Conservation (phyloP, 768 basidiomycete genomes). For the Kwoniella pini region DNA sequence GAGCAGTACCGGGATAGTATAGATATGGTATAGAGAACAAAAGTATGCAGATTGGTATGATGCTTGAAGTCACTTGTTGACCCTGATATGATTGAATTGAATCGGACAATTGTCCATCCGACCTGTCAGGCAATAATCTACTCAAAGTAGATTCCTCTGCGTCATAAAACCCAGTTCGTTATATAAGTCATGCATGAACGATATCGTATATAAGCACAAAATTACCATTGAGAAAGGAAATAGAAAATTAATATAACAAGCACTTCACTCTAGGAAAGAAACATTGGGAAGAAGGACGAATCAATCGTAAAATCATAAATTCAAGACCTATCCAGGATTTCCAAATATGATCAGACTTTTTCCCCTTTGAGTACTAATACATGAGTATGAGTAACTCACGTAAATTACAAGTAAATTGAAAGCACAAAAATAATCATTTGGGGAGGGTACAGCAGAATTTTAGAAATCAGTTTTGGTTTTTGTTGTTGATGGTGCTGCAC, state of each 20-base stretch:
- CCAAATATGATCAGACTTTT: no score
- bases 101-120: no score
- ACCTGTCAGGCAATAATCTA: no score
- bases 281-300: background rate
- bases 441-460: background rate
- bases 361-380: no score
- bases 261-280: background rate
- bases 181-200: constrained; percentile 1
- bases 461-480: constrained; percentile 17
- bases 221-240: background rate
- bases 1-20: background rate
- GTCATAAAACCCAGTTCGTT: background rate
- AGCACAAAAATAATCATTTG: background rate
- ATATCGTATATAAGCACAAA: constrained; percentile 8
- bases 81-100: no score
- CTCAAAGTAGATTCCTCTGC: background rate
- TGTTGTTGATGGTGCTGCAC: constrained; percentile 7
- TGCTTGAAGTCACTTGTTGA: no score
- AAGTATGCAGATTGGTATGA: no score
- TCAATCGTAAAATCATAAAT: constrained; percentile 1
- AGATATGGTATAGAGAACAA: background rate
- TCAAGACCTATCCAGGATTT: no score
- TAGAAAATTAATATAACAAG: background rate
- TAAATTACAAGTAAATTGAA: background rate
- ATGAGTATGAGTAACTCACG: no score